These are phyloP conservation scores for Moelleriella libera DNA, from an alignment of 2,329 filamentous ascomycete genomes.

Conservation along the genomic window DNA sequence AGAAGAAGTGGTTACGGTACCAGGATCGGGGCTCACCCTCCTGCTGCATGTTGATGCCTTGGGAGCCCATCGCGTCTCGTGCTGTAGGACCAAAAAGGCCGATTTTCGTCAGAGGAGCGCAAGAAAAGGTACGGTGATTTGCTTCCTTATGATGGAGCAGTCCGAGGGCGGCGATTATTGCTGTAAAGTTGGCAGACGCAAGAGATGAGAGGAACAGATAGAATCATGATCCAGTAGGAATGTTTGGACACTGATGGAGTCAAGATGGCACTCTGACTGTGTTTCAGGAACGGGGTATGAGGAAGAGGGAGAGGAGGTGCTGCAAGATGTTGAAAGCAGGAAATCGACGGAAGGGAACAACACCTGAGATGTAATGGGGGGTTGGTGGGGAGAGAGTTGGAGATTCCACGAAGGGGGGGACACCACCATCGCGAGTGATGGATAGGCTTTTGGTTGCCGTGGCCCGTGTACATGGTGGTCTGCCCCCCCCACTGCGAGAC, in stretches of 20 bases:
- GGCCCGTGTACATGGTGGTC: neutral
- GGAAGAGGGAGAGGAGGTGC: no score
- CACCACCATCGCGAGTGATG: neutral
- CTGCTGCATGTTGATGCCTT: conserved; percentile 8
- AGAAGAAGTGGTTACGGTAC: conserved; percentile 39
- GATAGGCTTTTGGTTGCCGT: neutral
- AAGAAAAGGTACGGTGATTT: neutral
- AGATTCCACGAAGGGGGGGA: neutral
- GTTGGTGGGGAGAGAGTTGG: neutral
- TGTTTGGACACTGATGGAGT: no score
- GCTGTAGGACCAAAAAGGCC: neutral
- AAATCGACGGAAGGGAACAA: neutral
- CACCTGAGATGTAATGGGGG: neutral
- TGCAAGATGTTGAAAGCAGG: no score
- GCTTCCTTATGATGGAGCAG: neutral
- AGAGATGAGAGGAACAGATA: neutral
- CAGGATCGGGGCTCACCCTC: conserved; percentile 25
- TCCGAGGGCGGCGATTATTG: neutral
- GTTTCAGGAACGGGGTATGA: no score
- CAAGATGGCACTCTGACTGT: no score
- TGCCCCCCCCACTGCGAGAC: no score
- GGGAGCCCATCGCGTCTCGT: conserved; percentile 8
- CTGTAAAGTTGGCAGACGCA: neutral
- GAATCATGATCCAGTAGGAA: neutral
- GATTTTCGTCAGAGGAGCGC: neutral